These are phyloP conservation scores for Kwoniella dejecticola DNA, from an alignment of 768 basidiomycete genomes.

Conservation along the genomic window DNA sequence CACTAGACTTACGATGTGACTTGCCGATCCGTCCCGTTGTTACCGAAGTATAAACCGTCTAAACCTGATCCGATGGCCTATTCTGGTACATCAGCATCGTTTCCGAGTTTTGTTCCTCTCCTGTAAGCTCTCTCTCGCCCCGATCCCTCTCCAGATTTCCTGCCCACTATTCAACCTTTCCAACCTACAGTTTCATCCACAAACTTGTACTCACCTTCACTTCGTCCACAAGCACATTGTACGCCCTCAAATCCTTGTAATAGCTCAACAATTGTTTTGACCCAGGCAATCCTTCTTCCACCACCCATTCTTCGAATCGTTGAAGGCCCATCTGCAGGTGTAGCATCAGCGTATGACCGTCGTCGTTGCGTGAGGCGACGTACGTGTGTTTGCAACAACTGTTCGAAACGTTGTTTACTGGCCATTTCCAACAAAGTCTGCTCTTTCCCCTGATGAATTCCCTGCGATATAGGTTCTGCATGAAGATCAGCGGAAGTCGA, in stretches of 20 bases:
- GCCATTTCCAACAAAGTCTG: constrained; percentile 15
- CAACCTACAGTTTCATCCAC: constrained; percentile 3
- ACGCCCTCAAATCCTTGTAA: constrained; percentile 28
- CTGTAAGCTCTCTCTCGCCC: too few relatives aligned
- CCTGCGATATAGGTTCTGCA: constrained; percentile 20
- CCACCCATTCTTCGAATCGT: constrained; percentile 29
- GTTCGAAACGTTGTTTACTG: constrained; percentile 15
- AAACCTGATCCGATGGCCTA: constrained; percentile 23
- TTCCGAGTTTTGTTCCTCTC: too few relatives aligned
- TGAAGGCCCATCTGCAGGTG: constrained; percentile 24
- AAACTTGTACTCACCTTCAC: constrained; percentile 17
- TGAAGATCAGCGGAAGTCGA: background rate
- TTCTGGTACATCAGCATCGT: too few relatives aligned
- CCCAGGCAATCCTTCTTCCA: constrained; percentile 26
- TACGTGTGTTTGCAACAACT: constrained; percentile 18
- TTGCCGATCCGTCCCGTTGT: background rate
- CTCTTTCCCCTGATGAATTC: constrained; percentile 6
- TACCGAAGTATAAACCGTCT: constrained; percentile 18
- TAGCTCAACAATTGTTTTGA: constrained; percentile 24
- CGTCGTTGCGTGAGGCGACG: background rate
- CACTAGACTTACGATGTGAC: constrained; percentile 1
- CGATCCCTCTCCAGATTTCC: too few relatives aligned
- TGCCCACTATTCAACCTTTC: too few relatives aligned
- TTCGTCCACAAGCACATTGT: constrained; percentile 16
- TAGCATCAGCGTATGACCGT: background rate